These are phyloP conservation scores for Myxozyma lipomycoides DNA, from an alignment of 805 yeast species.

Conservation along the genomic window DNA sequence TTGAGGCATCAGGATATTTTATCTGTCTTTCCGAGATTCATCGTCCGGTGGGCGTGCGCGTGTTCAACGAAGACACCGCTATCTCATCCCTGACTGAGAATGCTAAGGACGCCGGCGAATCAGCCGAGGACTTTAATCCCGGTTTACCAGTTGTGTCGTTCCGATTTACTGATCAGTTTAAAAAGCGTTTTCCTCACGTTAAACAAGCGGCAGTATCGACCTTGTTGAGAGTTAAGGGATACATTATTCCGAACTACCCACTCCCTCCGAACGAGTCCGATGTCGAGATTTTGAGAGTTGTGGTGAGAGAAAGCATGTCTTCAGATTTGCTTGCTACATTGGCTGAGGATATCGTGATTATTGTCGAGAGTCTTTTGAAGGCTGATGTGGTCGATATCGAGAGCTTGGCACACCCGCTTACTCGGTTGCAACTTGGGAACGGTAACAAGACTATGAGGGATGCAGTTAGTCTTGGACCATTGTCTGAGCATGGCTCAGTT, in stretches of 20 bases:
- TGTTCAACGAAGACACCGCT: slow-evolving; percentile 1
- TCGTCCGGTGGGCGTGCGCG: slow-evolving; percentile 45
- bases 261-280: slow-evolving; percentile 59
- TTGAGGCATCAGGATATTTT: slow-evolving; percentile 63
- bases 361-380: slow-evolving; percentile 13
- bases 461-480: slow-evolving; percentile 13
- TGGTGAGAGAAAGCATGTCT: slow-evolving; percentile 67
- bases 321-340: slow-evolving; percentile 51
- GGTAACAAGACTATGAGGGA: not conserved
- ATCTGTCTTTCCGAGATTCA: slow-evolving; percentile 77
- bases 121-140: slow-evolving; percentile 48
- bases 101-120: slow-evolving; percentile 19
- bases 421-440: slow-evolving; percentile 3
- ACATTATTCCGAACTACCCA: slow-evolving; percentile 80
- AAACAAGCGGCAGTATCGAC: slow-evolving; percentile 76
- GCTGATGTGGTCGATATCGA: slow-evolving; percentile 13
- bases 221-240: slow-evolving; percentile 71
- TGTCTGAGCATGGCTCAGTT: slow-evolving; percentile 8
- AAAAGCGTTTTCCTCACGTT: slow-evolving; percentile 62
- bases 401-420: slow-evolving; percentile 15
- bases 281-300: slow-evolving; percentile 76
- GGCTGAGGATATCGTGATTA: slow-evolving; percentile 13
- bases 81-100: slow-evolving; percentile 29
- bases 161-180: slow-evolving; percentile 59
- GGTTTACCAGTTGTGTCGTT: slow-evolving; percentile 92